Conservation (phyloP, 805 yeast species). For the Middelhovenomyces tepae region DNA sequence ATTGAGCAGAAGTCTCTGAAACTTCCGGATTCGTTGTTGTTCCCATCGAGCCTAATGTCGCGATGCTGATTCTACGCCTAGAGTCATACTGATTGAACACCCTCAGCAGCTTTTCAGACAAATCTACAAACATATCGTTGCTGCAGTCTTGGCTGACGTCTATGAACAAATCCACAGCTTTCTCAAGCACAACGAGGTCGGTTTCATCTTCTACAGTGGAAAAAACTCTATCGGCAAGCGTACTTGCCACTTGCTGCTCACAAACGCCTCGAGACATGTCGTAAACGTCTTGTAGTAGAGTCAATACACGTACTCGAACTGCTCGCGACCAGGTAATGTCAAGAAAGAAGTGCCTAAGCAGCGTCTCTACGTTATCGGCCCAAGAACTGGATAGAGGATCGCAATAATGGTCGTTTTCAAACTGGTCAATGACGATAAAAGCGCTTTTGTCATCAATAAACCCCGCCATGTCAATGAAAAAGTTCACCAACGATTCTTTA, state of each 20-base stretch:
- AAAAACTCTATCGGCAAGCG: conserved; percentile 9
- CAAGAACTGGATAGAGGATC: conserved; percentile 45
- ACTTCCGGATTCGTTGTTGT: conserved; percentile 1
- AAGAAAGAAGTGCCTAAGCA: conserved; percentile 40
- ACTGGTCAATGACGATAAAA: conserved; percentile 39
- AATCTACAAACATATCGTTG: conserved; percentile 5
- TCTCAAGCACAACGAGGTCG: conserved; percentile 10
- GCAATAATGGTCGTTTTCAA: conserved; percentile 43
- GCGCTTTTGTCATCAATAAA: conserved; percentile 32
- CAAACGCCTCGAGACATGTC: conserved; percentile 15
- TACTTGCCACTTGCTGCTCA: background rate
- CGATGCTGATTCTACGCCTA: conserved; percentile 1
- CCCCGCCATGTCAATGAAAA: conserved; percentile 33
- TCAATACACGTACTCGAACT: conserved; percentile 28
- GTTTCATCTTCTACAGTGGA: conserved; percentile 8
- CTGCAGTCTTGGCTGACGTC: conserved; percentile 3
- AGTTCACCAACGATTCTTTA: conserved; percentile 33
- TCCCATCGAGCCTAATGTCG: background rate
- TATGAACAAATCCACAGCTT: conserved; percentile 2
- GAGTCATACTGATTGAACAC: conserved; percentile 2
- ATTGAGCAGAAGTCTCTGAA: conserved; percentile 6
- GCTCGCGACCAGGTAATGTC: conserved; percentile 12
- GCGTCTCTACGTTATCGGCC: conserved; percentile 36
- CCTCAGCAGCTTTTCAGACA: conserved; percentile 10
- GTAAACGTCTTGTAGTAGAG: conserved; percentile 20